Conservation (phyloP, 2,329 filamentous ascomycete species). For the Nannizziopsis barbatae region DNA sequence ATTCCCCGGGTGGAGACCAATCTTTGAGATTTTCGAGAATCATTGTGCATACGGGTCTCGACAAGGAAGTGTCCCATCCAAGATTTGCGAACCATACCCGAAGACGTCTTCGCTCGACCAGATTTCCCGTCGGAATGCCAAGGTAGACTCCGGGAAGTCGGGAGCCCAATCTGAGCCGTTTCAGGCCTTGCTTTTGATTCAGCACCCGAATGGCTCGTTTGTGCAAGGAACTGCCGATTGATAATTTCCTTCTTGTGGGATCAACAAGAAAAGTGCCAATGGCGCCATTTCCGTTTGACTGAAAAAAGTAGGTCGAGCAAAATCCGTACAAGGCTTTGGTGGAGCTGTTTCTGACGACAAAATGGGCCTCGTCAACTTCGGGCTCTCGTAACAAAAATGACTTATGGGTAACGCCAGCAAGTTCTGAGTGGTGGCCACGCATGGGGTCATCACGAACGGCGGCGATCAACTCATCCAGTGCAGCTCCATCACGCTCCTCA, state of each 20-base stretch:
- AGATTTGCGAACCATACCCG: constrained; percentile 80
- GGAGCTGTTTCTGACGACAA: constrained; percentile 86
- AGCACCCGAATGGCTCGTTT: constrained; percentile 70
- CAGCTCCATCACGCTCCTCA: constrained; percentile 60
- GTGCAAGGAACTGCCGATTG: constrained; percentile 82
- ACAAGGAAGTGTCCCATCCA: constrained; percentile 68
- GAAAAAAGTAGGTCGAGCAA: constrained; percentile 74
- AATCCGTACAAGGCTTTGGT: constrained; percentile 87
- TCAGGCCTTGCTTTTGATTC: constrained; percentile 58
- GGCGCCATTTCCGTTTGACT: constrained; percentile 57
- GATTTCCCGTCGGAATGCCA: constrained; percentile 63
- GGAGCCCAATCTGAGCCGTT: constrained; percentile 69
- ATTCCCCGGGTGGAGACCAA: constrained; percentile 66
- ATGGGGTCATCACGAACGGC: constrained; percentile 51
- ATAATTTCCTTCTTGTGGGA: constrained; percentile 71
- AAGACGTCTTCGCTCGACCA: constrained; percentile 48
- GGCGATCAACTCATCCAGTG: constrained; percentile 63
- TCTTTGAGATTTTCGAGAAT: constrained; percentile 57
- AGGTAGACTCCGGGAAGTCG: constrained; percentile 75
- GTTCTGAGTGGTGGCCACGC: constrained; percentile 55
- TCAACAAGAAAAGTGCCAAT: constrained; percentile 86
- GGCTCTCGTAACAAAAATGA: constrained; percentile 65
- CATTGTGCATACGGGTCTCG: constrained; percentile 58
- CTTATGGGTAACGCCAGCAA: constrained; percentile 57
- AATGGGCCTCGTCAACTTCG: constrained; percentile 69